phyloP scores from a whole-genome alignment of 2,329 filamentous ascomycete species.

The Cadophora luteo-olivacea region DNA sequence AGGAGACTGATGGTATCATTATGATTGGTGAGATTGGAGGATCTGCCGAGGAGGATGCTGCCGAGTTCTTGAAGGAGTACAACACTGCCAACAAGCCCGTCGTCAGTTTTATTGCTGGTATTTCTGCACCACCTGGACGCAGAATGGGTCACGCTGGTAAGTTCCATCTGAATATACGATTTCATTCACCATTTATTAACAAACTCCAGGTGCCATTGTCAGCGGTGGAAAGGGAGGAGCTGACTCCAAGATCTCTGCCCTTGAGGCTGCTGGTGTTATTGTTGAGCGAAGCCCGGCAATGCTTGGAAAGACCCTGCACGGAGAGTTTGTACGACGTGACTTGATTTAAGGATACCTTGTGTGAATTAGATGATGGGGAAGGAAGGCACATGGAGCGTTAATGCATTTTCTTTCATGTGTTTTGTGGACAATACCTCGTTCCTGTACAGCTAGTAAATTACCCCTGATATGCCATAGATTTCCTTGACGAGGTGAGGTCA shows the following conservation, averaged over 20 bases:
- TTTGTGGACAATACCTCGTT: conserved; percentile 43
- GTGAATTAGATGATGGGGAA: conserved; percentile 39
- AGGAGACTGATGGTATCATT: conserved; percentile 98
- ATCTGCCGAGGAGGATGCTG: conserved; percentile 95
- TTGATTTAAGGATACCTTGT: conserved; percentile 69
- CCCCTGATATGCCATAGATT: conserved; percentile 28
- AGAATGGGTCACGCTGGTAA: conserved; percentile 96
- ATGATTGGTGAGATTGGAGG: conserved; percentile 99
- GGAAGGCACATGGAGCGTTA: conserved; percentile 39
- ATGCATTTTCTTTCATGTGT: conserved; percentile 41
- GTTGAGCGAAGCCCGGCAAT: conserved; percentile 93
- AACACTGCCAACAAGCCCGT: conserved; percentile 96
- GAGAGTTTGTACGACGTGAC: conserved; percentile 95
- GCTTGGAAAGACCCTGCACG: conserved; percentile 91
- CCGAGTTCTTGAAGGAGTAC: conserved; percentile 91
- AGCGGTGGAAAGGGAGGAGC: conserved; percentile 97
- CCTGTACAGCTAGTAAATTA: conserved; percentile 45
- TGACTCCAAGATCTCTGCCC: conserved; percentile 95
- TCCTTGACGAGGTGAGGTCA: conserved; percentile 6
- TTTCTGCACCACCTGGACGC: conserved; percentile 93
- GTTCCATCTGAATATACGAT: conserved; percentile 29
- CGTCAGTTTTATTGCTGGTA: conserved; percentile 97
- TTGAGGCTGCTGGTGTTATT: conserved; percentile 91
- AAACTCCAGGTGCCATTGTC: conserved; percentile 75
- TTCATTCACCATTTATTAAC: conserved; percentile 30